These are phyloP conservation scores for Funneliformis geosporum DNA, from an alignment of 192 early-diverging fungal species.

Conservation along the genomic window DNA sequence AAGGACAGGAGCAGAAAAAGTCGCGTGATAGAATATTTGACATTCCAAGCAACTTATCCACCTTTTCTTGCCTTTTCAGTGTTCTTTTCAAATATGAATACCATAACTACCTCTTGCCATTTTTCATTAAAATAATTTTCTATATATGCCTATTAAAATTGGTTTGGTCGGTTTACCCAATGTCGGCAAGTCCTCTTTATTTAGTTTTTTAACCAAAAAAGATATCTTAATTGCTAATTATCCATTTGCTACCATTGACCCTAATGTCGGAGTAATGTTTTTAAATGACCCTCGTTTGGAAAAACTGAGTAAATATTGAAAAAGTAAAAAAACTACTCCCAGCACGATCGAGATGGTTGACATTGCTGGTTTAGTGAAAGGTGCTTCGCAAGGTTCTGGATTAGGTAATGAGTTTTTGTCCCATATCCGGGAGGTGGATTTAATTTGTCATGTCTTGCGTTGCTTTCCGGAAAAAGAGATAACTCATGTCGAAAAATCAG, in stretches of 20 bases:
- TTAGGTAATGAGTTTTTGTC: conserved; percentile 82
- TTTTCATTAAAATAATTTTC: no score
- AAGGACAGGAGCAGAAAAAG: no score
- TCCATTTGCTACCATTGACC: conserved; percentile 84
- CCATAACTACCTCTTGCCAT: no score
- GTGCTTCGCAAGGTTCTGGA: conserved; percentile 40
- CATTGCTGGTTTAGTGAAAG: conserved; percentile 83
- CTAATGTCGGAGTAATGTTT: conserved; percentile 65
- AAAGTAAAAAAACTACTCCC: conserved; percentile 62
- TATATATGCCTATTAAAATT: conserved; percentile 20
- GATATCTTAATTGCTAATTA: conserved; percentile 69
- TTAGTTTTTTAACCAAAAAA: conserved; percentile 57
- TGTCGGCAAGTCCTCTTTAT: conserved; percentile 53
- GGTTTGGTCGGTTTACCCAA: conserved; percentile 23
- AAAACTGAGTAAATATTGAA: conserved; percentile 62
- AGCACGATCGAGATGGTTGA: conserved; percentile 70
- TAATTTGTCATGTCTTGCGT: conserved; percentile 57
- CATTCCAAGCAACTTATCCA: no score
- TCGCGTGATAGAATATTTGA: no score
- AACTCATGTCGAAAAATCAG: conserved; percentile 57
- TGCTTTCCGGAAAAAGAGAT: conserved; percentile 79
- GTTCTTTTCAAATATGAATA: no score
- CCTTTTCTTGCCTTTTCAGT: no score
- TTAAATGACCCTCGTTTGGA: conserved; percentile 74
- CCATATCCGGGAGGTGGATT: conserved; percentile 70